Evolutionary conservation across 305 asterid species (phyloP).

Genomic region (Rubia balearica): DNA sequence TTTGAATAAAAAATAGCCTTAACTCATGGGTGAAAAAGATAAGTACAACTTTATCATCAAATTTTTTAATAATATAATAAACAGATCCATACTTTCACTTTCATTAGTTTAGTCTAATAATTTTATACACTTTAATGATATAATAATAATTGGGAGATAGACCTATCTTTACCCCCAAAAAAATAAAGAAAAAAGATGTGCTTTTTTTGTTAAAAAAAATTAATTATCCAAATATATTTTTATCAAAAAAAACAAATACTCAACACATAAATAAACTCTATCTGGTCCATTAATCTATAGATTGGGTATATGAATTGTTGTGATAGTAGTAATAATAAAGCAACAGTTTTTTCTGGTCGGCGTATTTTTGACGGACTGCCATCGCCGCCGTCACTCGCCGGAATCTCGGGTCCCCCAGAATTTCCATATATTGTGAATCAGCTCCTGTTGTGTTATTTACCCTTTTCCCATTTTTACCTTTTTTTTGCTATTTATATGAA

Average conservation of each 20-base stretch:
- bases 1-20: neutral
- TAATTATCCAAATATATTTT: slow-evolving; percentile 5
- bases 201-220: neutral
- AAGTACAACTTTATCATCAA: neutral
- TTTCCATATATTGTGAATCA: slow-evolving; percentile 13
- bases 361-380: slow-evolving; percentile 9
- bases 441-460: slow-evolving; percentile 2
- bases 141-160: neutral
- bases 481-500: neutral
- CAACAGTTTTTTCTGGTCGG: slow-evolving; percentile 13
- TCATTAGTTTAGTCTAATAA: neutral
- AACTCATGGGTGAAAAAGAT: neutral
- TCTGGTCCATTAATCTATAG: slow-evolving; percentile 13
- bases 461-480: neutral
- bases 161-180: slow-evolving; percentile 8
- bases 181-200: neutral
- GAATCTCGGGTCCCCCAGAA: slow-evolving; percentile 12
- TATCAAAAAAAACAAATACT: neutral
- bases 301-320: neutral
- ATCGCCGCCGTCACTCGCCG: slow-evolving; percentile 15
- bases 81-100: slow-evolving; percentile 10
- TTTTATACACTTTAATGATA: neutral
- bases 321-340: slow-evolving; percentile 6
- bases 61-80: neutral
- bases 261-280: slow-evolving; percentile 11